Percentiles rank a stretch among this genome's conserved stretches.
Evolutionary conservation across 129 eudicot species (phyloP).

Genomic region (Gnaphalium uliginosum): DNA sequence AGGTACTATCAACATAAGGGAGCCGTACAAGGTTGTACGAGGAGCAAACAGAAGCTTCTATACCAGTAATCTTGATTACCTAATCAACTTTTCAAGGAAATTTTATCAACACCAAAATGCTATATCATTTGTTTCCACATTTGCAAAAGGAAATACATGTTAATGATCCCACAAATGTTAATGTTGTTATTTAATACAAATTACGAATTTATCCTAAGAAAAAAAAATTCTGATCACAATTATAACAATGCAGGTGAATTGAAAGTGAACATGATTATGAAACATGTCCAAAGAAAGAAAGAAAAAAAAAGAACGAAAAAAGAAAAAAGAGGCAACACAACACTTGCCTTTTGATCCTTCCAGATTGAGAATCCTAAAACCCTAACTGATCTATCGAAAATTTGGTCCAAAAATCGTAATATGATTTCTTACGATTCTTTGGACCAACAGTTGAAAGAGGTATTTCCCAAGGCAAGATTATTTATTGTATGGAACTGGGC

Average conservation of each 20-base stretch:
- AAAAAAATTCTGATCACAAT: too few species aligned
- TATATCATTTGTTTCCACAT: conserved; percentile 9
- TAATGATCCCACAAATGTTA: neutral
- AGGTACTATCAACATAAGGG: neutral
- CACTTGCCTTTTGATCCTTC: conserved; percentile 17
- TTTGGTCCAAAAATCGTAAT: conserved; percentile 66
- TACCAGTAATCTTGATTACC: conserved; percentile 18
- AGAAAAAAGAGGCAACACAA: conserved; percentile 15
- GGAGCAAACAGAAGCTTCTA: neutral
- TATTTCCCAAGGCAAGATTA: conserved; percentile 6
- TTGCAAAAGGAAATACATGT: neutral
- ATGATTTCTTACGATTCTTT: conserved; percentile 36
- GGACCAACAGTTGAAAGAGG: conserved; percentile 42
- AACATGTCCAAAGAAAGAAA: neutral
- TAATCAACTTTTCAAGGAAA: conserved; percentile 7
- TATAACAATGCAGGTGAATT: neutral
- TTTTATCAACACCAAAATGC: neutral
- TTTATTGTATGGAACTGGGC: conserved; percentile 32
- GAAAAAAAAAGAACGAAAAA: neutral
- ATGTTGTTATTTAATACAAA: neutral
- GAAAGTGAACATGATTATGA: neutral
- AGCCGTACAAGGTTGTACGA: conserved; percentile 8
- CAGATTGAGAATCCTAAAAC: conserved; percentile 35
- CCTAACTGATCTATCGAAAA: conserved; percentile 32
- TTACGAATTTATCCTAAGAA: neutral